These are phyloP conservation scores for Fusarium nisikadoi DNA, from an alignment of 2,329 filamentous ascomycete genomes.

Conservation along the genomic window DNA sequence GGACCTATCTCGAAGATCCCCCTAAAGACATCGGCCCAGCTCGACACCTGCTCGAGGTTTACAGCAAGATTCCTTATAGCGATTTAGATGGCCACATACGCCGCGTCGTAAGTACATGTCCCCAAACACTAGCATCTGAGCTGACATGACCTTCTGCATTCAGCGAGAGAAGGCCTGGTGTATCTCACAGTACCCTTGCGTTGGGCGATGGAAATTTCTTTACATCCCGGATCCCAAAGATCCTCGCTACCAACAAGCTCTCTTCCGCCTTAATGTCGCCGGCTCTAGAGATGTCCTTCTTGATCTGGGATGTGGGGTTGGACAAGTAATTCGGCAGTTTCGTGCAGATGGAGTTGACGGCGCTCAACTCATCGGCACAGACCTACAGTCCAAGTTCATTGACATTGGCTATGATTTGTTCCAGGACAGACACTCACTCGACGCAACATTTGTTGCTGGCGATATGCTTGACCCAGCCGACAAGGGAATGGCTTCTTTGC, in stretches of 20 bases:
- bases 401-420: slow-evolving; percentile 73
- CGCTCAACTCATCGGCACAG: slow-evolving; percentile 60
- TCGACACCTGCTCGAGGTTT: slow-evolving; percentile 51
- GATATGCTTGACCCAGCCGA: slow-evolving; percentile 60
- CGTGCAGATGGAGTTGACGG: slow-evolving; percentile 61
- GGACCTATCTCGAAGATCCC: slow-evolving; percentile 52
- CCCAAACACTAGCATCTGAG: neutral
- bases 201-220: slow-evolving; percentile 63
- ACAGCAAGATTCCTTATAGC: slow-evolving; percentile 51
- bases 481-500: slow-evolving; percentile 47
- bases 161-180: slow-evolving; percentile 61
- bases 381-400: slow-evolving; percentile 62
- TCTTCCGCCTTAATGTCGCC: slow-evolving; percentile 54
- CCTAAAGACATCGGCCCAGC: slow-evolving; percentile 52
- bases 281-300: slow-evolving; percentile 55
- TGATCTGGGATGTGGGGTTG: slow-evolving; percentile 63
- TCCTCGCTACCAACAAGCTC: slow-evolving; percentile 55
- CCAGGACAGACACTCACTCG: slow-evolving; percentile 62
- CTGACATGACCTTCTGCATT: slow-evolving; percentile 15
- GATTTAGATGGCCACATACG: slow-evolving; percentile 52
- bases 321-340: slow-evolving; percentile 62
- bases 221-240: slow-evolving; percentile 55
- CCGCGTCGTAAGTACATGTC: slow-evolving; percentile 47
- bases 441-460: slow-evolving; percentile 60
- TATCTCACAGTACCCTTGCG: slow-evolving; percentile 56